Evolutionary conservation across 2,329 filamentous ascomycete genomes (phyloP).

Genomic region (Curvularia lunata): DNA sequence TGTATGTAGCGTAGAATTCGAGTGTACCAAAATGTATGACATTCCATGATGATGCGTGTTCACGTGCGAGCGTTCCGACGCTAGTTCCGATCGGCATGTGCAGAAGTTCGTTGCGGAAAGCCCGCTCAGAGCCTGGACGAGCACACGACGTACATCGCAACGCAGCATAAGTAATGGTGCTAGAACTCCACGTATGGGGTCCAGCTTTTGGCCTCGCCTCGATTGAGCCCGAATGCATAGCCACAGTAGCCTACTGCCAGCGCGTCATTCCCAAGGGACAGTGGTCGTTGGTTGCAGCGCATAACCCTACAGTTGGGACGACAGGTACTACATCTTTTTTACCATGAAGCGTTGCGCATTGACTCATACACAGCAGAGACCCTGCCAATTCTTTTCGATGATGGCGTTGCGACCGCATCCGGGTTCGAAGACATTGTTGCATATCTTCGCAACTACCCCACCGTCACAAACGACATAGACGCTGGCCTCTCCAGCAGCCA

Average conservation of each 20-base stretch:
- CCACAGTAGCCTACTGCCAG: conserved; percentile 77
- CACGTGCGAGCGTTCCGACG: conserved; percentile 30
- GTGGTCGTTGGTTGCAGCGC: conserved; percentile 46
- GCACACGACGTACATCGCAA: conserved; percentile 5
- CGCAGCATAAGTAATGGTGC: conserved; percentile 50
- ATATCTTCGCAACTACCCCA: conserved; percentile 56
- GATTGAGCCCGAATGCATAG: conserved; percentile 89
- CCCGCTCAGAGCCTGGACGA: background rate
- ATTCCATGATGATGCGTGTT: conserved; percentile 24
- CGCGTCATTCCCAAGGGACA: conserved; percentile 63
- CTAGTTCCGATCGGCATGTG: conserved; percentile 16
- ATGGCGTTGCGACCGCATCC: conserved; percentile 58
- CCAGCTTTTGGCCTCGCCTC: conserved; percentile 88
- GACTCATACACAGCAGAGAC: conserved; percentile 52
- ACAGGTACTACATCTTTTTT: conserved; percentile 51
- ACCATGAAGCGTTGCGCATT: background rate
- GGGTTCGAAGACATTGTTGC: conserved; percentile 68
- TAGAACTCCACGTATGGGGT: conserved; percentile 89
- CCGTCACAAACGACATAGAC: conserved; percentile 39
- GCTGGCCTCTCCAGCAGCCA: conserved; percentile 38
- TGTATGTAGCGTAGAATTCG: background rate
- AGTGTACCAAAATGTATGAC: background rate
- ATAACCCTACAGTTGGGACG: conserved; percentile 73
- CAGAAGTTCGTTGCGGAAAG: conserved; percentile 9
- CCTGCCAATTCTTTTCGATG: conserved; percentile 64